Conservation (phyloP, 2,329 filamentous ascomycete genomes). For the Colletotrichum phormii region DNA sequence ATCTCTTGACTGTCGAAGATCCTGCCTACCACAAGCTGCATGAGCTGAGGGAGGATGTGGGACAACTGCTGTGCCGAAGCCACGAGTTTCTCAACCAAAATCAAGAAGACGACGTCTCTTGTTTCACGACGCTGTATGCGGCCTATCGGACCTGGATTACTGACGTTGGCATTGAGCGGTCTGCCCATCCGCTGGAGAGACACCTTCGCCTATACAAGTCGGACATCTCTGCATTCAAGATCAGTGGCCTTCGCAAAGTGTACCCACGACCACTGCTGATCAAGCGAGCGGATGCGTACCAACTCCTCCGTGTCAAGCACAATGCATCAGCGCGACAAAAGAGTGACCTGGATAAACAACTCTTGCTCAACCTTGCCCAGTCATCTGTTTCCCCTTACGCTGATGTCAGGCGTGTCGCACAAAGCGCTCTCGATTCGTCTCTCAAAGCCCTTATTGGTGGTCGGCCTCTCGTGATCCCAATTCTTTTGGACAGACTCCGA, state of each 20-base stretch:
- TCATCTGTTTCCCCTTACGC: constrained; percentile 93
- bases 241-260: constrained; percentile 89
- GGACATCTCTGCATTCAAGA: constrained; percentile 93
- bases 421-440: constrained; percentile 91
- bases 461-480: constrained; percentile 87
- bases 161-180: constrained; percentile 95
- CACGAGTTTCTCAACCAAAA: constrained; percentile 85
- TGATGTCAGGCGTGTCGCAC: constrained; percentile 93
- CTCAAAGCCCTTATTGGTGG: constrained; percentile 91
- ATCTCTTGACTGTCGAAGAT: constrained; percentile 72
- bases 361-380: constrained; percentile 88
- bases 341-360: constrained; percentile 86
- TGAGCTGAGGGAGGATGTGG: constrained; percentile 81
- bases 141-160: constrained; percentile 97
- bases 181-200: constrained; percentile 91
- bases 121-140: constrained; percentile 92
- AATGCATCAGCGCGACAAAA: constrained; percentile 90
- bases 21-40: constrained; percentile 82
- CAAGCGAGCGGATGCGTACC: constrained; percentile 93
- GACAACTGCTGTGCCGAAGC: constrained; percentile 82
- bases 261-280: constrained; percentile 95
- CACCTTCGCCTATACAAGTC: constrained; percentile 86
- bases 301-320: constrained; percentile 92
- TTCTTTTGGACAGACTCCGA: constrained; percentile 83
- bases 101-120: constrained; percentile 95